Evolutionary conservation across 495 filamentous ascomycete species (phyloP).

Genomic region (Zalerion maritima): DNA sequence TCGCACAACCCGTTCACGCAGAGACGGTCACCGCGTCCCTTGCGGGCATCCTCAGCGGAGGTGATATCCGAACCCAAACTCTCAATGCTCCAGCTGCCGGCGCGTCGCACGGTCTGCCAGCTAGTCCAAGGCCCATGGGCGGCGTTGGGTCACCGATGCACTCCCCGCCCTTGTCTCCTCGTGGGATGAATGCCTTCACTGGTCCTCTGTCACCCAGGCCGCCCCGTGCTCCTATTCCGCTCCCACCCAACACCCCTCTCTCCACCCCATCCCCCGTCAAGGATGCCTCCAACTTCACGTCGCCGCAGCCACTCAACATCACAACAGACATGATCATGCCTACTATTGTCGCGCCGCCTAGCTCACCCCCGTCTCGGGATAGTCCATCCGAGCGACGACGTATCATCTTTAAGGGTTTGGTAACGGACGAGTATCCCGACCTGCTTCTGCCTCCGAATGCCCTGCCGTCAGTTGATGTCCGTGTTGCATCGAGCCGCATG

Average conservation of each 20-base stretch:
- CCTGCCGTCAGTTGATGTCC: conserved; percentile 71
- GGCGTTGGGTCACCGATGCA: conserved; percentile 56
- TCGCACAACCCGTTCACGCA: conserved; percentile 10
- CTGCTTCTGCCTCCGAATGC: conserved; percentile 79
- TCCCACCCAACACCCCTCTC: conserved; percentile 47
- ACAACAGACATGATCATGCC: conserved; percentile 19
- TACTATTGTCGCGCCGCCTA: conserved; percentile 13
- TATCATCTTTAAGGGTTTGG: conserved; percentile 46
- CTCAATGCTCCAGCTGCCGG: conserved; percentile 41
- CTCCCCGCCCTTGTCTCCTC: conserved; percentile 56
- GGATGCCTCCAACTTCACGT: conserved; percentile 18
- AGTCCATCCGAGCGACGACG: conserved; percentile 20
- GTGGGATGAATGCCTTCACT: conserved; percentile 31
- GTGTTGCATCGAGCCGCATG: conserved; percentile 82
- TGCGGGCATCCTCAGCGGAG: conserved; percentile 32
- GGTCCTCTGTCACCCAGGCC: conserved; percentile 61
- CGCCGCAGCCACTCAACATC: conserved; percentile 23
- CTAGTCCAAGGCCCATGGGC: conserved; percentile 75
- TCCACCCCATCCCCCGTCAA: conserved; percentile 35
- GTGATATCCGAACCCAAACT: conserved; percentile 17
- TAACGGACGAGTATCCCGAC: conserved; percentile 71
- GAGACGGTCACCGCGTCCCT: conserved; percentile 25
- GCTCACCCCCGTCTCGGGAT: conserved; percentile 19
- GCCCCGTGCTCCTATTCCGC: conserved; percentile 47
- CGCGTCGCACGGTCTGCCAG: conserved; percentile 78